phyloP scores from a whole-genome alignment of 129 eudicot species.

The Smallanthus sonchifolius region DNA sequence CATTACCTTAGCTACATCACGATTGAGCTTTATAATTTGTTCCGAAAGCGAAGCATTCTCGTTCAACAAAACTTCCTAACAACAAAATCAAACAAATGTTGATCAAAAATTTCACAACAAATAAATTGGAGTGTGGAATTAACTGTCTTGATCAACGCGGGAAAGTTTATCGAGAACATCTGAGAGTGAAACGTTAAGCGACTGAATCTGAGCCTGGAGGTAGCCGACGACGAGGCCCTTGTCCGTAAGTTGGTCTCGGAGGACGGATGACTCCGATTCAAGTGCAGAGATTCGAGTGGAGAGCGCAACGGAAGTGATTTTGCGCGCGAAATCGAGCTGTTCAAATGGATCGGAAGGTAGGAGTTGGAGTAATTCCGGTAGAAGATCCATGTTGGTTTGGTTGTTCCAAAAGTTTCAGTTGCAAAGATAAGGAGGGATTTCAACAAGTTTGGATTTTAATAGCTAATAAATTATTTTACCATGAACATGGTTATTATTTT shows the following conservation, averaged over 20 bases:
- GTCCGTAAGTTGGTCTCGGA: constrained; percentile 54
- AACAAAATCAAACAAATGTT: constrained; percentile 1
- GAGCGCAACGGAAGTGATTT: constrained; percentile 94
- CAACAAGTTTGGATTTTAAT: no score
- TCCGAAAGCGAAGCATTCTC: constrained; percentile 60
- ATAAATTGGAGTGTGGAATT: not conserved
- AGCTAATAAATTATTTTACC: no score
- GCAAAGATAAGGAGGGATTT: not conserved
- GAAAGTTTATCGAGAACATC: constrained; percentile 49
- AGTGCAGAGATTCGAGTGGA: constrained; percentile 76
- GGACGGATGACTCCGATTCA: constrained; percentile 62
- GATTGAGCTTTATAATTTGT: constrained; percentile 73
- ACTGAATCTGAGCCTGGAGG: constrained; percentile 55
- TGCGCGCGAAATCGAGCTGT: constrained; percentile 85
- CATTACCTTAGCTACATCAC: constrained; percentile 86
- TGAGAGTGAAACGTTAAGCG: constrained; percentile 56
- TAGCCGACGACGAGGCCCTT: constrained; percentile 52
- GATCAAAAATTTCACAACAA: not conserved
- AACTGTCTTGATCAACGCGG: constrained; percentile 58
- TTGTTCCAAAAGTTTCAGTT: not conserved
- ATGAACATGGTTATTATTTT: no score
- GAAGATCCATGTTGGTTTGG: constrained; percentile 54
- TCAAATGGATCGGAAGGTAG: constrained; percentile 86
- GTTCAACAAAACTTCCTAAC: constrained; percentile 59
- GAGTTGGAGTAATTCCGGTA: constrained; percentile 59